Percentiles rank a stretch among this genome's conserved stretches.
phyloP scores from a whole-genome alignment of 805 yeast genomes.

The Ogataea salicorniae region DNA sequence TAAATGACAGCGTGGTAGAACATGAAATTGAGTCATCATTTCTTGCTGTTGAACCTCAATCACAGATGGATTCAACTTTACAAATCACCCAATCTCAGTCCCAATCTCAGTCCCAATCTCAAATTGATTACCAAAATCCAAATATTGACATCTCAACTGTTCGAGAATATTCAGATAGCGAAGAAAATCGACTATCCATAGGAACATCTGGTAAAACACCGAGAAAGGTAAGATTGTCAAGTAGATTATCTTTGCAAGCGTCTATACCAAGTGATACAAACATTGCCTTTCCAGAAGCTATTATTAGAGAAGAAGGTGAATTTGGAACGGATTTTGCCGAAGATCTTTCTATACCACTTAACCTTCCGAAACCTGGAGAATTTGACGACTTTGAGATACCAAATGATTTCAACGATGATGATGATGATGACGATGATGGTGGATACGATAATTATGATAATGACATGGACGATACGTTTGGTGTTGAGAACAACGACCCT shows the following conservation, averaged over 20 bases:
- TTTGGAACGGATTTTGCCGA: constrained; percentile 17
- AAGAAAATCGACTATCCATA: constrained; percentile 3
- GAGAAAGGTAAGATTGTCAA: constrained; percentile 18
- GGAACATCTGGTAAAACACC: constrained; percentile 16
- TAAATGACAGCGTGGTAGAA: no score
- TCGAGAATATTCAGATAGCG: constrained; percentile 1
- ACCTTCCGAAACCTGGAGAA: background rate
- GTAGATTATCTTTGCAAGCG: constrained; percentile 23
- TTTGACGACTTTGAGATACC: background rate
- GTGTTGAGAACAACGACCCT: constrained; percentile 4
- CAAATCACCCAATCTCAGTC: constrained; percentile 1
- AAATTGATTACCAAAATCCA: constrained; percentile 2
- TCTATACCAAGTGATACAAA: constrained; percentile 25
- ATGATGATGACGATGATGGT: constrained; percentile 7
- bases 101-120: constrained; percentile 1
- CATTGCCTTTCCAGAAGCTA: constrained; percentile 32
- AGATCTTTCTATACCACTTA: constrained; percentile 8
- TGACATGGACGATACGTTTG: constrained; percentile 1
- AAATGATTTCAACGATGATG: background rate
- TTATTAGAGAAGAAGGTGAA: constrained; percentile 27
- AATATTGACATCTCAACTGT: constrained; percentile 1
- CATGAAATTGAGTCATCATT: no score
- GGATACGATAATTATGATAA: constrained; percentile 7
- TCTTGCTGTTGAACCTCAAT: background rate
- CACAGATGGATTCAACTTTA: background rate